Evolutionary conservation across 768 basidiomycete species (phyloP), one percentile per base, ranked within the genome.

Genomic region (Phylloporus scabripes): DNA sequence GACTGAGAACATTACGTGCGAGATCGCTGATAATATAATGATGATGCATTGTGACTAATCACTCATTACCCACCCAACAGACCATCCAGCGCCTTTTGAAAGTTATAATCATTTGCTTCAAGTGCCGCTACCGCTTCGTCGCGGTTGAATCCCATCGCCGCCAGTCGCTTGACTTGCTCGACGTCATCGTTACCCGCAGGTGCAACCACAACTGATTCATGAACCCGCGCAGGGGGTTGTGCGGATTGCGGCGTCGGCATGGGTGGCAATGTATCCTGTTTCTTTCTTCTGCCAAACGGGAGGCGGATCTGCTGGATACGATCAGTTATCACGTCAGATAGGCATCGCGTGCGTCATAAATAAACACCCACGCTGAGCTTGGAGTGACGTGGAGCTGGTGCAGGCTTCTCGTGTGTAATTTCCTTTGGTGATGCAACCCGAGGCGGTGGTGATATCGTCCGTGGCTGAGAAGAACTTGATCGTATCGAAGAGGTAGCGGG

Each of bases 111-210:
- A 61, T 87, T 74, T 49, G 79, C 82, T 66, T 95, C 94, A 6
- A 98, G 74, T 11, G 94, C 92, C 11, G 76, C 77, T 7, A 97
- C 79, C 0, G 91, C 89, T 63, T 93, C 83, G 14, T 72, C 66
- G 36, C 94, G 79, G 53, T 78, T 83, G 73, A 98, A 97, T 21
- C 95, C 95, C 93, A 97, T 96, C 17, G 77, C 78, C 41, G 82
- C 82, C 34, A 98, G 72, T 61, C 87, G 83, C 60, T 83, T 87
- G 18, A 93, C 86, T 2, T 83, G 71, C 53, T 83, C 82, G 11
- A 83, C 81, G 50, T 92, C 87, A 54, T 87, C 87, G 24, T 82
- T 83, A 11, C 74, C 72, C 11, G 77, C 76, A 1, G 84, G 80
- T 2, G 82, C 77, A 9, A 3, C 32, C 32, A 57, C 52, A 4